Percentiles rank a stretch among this genome's conserved stretches.
Evolutionary conservation across 1,139 yeast genomes (phyloP).

Genomic region (Diutina sp.): DNA sequence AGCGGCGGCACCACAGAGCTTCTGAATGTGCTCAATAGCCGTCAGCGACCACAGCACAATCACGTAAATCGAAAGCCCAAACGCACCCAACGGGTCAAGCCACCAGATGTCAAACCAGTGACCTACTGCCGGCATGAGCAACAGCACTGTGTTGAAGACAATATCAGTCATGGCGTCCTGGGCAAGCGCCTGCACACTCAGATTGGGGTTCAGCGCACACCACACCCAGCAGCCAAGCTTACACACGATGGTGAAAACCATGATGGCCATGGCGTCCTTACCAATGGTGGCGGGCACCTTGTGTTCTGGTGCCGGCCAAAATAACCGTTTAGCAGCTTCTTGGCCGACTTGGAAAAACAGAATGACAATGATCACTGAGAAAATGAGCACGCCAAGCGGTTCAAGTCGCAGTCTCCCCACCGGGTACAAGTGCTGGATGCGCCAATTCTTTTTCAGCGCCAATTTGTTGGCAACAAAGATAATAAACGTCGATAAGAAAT

Average conservation of each 20-base stretch:
- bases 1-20: constrained; percentile 67
- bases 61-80: constrained; percentile 47
- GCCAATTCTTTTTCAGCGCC: constrained; percentile 43
- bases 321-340: constrained; percentile 34
- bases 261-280: constrained; percentile 41
- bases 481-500: constrained; percentile 62
- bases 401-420: constrained; percentile 64
- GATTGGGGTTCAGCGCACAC: constrained; percentile 51
- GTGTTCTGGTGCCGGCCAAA: constrained; percentile 17
- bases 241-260: constrained; percentile 48
- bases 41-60: constrained; percentile 50
- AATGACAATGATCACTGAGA: constrained; percentile 56
- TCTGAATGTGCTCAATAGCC: constrained; percentile 61
- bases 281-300: constrained; percentile 36
- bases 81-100: constrained; percentile 67
- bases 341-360: constrained; percentile 67
- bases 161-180: constrained; percentile 77
- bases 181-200: constrained; percentile 67
- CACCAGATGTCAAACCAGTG: constrained; percentile 43
- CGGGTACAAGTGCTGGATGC: constrained; percentile 37
- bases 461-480: constrained; percentile 52
- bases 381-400: constrained; percentile 68
- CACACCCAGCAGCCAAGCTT: constrained; percentile 53
- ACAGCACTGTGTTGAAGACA: constrained; percentile 49
- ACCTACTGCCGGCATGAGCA: constrained; percentile 58